Percentiles rank a stretch among this genome's conserved stretches.
phyloP scores from a whole-genome alignment of 768 basidiomycete species.

The Boletus pseudopeckii region DNA sequence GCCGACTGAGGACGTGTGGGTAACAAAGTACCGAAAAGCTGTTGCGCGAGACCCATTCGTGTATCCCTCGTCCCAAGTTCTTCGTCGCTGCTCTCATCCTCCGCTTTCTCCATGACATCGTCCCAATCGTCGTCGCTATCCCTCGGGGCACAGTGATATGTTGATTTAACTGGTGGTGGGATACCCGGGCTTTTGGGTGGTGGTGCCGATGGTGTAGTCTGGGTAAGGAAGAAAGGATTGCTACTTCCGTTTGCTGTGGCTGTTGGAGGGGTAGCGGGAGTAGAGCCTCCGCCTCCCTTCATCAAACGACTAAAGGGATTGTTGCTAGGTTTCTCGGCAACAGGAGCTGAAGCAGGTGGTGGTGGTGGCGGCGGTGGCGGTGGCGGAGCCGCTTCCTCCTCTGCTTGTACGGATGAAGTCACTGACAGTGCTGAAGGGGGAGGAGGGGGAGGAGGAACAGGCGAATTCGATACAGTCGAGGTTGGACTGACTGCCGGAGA shows the following conservation, averaged over 20 bases:
- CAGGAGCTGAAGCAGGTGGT: slow-evolving; percentile 26
- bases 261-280: slow-evolving; percentile 20
- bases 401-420: slow-evolving; percentile 15
- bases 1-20: slow-evolving; percentile 58
- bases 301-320: slow-evolving; percentile 80
- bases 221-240: slow-evolving; percentile 73
- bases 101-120: slow-evolving; percentile 69
- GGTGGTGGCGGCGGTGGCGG: slow-evolving; percentile 31
- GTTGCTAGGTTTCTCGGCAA: slow-evolving; percentile 51
- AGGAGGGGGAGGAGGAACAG: slow-evolving; percentile 39
- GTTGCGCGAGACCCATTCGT: slow-evolving; percentile 69
- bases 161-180: slow-evolving; percentile 49
- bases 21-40: slow-evolving; percentile 72
- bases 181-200: slow-evolving; percentile 34
- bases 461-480: slow-evolving; percentile 25
- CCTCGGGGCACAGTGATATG: slow-evolving; percentile 63
- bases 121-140: slow-evolving; percentile 81
- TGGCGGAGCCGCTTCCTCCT: slow-evolving; percentile 28
- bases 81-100: slow-evolving; percentile 74
- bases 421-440: slow-evolving; percentile 35
- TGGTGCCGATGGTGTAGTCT: slow-evolving; percentile 40
- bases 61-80: slow-evolving; percentile 64
- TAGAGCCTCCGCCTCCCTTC: slow-evolving; percentile 41
- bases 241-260: slow-evolving; percentile 43
- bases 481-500: slow-evolving; percentile 27